Base-by-base conservation (phyloP, 164 flowering plant species). In the Houttuynia cordata region DNA sequence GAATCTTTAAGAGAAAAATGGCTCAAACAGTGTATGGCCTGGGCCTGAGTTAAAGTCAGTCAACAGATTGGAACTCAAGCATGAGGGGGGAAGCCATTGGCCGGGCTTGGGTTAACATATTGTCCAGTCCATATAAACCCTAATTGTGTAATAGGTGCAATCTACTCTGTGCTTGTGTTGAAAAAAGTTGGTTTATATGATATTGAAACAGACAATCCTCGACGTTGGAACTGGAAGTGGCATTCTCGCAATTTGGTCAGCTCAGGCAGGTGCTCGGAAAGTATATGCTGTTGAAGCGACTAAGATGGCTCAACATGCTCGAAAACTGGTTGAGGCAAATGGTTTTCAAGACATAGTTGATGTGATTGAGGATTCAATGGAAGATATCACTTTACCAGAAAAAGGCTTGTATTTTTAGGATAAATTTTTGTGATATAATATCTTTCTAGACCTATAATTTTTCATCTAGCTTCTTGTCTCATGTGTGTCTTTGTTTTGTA, bases 171-270 rank as follows among this genome's bases (percentile, higher is more conserved):
- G 49, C 49, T 7, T 17, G 17, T 2, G 13, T 12, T 7, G 13
- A 12, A 45, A 12, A 17, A 45, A 45, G 14, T 45, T 20, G 18
- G n/a, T 1, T 37, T 18, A 7, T 15, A 39, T 60, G 45, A 20
- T 18, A 7, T 60, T 49, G 66, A 39, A 42, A 59, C 68, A 93
- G 99, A 67, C 85, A 59, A 95, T 93, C 58, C 67, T 93, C 76
- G 99, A 93, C 78, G 99, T 93, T 61, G 99, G 99, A 70, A 91
- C 99, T 7, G 99, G 99, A 50, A 93, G 99, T 60, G 99, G 99
- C 59, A 91, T 93, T 69, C 87, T 93, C 20, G 99, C 99, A 51
- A 88, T 93, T 50, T 93, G 99, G 99, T 83, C 92, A 0, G 99
- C 96, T 5, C 95, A 93, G 70, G 99, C 97, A 0, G 99, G 99